A percentile compares a stretch with the other conserved stretches of the same genome.
Conservation (phyloP, 148 eudicot genomes). For the Vaccinium darrowii region DNA sequence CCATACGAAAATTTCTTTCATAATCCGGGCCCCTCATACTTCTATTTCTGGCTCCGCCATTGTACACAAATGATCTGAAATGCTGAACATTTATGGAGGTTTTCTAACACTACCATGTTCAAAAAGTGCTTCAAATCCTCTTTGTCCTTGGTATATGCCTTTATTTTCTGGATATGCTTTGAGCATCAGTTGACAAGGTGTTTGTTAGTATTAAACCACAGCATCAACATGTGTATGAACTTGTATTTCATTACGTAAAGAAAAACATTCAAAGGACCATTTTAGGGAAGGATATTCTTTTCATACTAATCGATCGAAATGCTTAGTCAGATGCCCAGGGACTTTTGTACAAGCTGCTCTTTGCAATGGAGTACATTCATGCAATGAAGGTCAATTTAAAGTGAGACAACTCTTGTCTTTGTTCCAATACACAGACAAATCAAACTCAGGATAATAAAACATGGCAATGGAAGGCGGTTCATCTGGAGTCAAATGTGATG, state of each 20-base stretch:
- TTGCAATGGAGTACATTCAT: neutral
- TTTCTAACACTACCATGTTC: neutral
- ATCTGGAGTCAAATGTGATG: neutral
- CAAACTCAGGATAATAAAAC: neutral
- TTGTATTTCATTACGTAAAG: neutral
- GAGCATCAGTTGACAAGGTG: neutral
- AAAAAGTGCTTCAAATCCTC: neutral
- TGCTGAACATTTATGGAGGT: neutral
- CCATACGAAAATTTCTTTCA: no score
- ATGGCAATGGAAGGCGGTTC: neutral
- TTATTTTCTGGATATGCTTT: slow-evolving; percentile 1
- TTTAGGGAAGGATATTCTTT: neutral
- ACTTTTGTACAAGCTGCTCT: neutral
- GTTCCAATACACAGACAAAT: neutral
- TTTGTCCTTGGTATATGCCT: neutral
- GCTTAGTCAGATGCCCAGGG: neutral
- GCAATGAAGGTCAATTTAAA: neutral
- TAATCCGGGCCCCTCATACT: no score
- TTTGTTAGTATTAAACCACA: neutral
- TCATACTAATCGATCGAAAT: neutral
- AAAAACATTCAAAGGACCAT: neutral
- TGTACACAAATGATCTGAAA: neutral
- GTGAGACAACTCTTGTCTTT: neutral
- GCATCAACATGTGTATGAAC: neutral
- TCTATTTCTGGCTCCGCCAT: no score